phyloP scores from a whole-genome alignment of 1,139 yeast species.

The Diutina siamensis region DNA sequence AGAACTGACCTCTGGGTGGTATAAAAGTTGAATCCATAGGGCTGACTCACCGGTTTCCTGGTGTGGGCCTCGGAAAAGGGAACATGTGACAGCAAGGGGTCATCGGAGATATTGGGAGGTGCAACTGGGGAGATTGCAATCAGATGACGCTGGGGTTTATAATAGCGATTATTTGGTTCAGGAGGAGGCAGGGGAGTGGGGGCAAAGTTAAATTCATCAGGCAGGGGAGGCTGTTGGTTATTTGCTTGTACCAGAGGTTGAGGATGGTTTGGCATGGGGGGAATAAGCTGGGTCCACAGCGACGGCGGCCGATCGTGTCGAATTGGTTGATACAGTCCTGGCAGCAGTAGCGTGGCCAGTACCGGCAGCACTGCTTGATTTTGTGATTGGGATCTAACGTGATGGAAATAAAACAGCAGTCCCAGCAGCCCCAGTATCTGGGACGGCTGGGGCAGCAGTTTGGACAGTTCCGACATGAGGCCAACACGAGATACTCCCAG shows the following conservation, averaged over 20 bases:
- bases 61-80: neutral
- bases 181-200: conserved; percentile 1
- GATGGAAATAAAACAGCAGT: conserved; percentile 6
- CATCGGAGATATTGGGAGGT: neutral
- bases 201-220: conserved; percentile 1
- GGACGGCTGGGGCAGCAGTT: conserved; percentile 4
- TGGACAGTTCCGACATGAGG: neutral
- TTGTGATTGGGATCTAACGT: neutral
- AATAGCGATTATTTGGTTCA: neutral
- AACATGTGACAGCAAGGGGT: neutral
- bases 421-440: conserved; percentile 5
- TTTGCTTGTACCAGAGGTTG: neutral
- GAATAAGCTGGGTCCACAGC: conserved; percentile 5
- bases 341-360: conserved; percentile 3
- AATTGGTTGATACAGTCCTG: conserved; percentile 2
- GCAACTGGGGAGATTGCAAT: conserved; percentile 1
- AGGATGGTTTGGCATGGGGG: conserved; percentile 3
- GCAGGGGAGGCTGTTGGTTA: neutral
- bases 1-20: neutral
- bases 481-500: neutral
- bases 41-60: neutral
- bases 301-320: conserved; percentile 5
- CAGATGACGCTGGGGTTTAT: conserved; percentile 4
- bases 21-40: conserved; percentile 2
- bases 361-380: conserved; percentile 2